Evolutionary conservation across 305 asterid species (phyloP).

Genomic region (Caryopteris hybrid): DNA sequence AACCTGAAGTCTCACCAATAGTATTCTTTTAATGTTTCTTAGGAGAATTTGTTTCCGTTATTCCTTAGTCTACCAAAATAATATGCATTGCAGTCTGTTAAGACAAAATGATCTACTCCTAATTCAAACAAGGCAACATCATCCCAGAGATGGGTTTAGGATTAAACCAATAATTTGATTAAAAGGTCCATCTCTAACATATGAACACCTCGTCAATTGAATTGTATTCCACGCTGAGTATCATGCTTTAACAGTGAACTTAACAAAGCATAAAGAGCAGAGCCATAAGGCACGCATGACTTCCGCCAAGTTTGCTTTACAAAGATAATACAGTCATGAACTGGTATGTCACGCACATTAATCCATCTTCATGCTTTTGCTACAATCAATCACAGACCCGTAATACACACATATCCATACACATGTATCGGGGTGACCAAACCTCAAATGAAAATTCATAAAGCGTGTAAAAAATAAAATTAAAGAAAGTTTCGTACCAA

Average conservation of each 20-base stretch:
- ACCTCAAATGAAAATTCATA: background rate
- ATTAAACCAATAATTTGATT: background rate
- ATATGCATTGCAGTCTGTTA: background rate
- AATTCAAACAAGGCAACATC: background rate
- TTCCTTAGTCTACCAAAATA: background rate
- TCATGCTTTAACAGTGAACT: background rate
- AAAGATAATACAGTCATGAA: no score
- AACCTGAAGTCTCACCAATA: slow-evolving; percentile 6
- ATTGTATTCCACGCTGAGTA: slow-evolving; percentile 2
- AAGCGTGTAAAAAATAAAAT: background rate
- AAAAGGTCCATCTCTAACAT: background rate
- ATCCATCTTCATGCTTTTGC: background rate
- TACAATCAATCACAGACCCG: background rate
- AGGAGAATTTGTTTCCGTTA: background rate
- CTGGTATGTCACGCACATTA: background rate
- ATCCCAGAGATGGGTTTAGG: background rate
- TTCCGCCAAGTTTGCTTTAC: background rate
- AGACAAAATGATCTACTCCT: background rate
- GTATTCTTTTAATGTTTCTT: background rate
- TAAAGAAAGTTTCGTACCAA: slow-evolving; percentile 42
- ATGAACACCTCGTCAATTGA: slow-evolving; percentile 1
- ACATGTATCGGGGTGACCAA: background rate
- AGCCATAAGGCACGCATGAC: background rate
- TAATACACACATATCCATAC: background rate
- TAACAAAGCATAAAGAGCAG: background rate